Conservation (phyloP, 495 filamentous ascomycete genomes). For the Saxophila tyrrhenica region DNA sequence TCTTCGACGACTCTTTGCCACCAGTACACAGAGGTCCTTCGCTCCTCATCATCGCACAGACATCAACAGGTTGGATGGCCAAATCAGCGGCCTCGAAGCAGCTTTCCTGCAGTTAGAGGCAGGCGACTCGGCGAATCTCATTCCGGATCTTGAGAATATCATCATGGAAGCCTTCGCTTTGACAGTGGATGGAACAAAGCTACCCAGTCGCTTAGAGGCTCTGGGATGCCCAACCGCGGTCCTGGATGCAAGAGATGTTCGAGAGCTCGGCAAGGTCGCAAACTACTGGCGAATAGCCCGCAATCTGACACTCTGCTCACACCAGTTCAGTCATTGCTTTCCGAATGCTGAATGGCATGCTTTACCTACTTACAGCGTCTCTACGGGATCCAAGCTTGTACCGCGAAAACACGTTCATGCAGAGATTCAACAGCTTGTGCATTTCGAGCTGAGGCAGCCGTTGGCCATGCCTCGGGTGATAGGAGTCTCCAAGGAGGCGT, state of each 20-base stretch:
- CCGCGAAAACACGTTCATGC: neutral
- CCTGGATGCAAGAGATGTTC: neutral
- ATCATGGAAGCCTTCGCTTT: neutral
- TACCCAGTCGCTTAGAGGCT: neutral
- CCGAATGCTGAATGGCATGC: neutral
- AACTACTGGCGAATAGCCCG: neutral
- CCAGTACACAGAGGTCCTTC: neutral
- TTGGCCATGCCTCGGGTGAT: neutral
- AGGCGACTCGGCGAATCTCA: neutral
- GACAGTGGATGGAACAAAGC: neutral
- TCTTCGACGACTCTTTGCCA: neutral
- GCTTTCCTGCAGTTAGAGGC: neutral
- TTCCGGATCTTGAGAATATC: neutral
- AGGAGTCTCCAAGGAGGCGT: neutral
- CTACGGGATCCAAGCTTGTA: neutral
- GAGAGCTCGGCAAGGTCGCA: neutral
- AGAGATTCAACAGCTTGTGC: neutral
- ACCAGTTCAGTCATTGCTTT: neutral
- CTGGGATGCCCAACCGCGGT: neutral
- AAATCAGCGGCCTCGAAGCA: neutral
- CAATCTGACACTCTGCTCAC: neutral
- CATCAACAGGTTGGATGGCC: neutral
- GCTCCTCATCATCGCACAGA: neutral
- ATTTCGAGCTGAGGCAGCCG: neutral
- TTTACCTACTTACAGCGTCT: neutral